Evolutionary conservation across 2,329 filamentous ascomycete species (phyloP).

Genomic region (Diaporthe citriasiana): DNA sequence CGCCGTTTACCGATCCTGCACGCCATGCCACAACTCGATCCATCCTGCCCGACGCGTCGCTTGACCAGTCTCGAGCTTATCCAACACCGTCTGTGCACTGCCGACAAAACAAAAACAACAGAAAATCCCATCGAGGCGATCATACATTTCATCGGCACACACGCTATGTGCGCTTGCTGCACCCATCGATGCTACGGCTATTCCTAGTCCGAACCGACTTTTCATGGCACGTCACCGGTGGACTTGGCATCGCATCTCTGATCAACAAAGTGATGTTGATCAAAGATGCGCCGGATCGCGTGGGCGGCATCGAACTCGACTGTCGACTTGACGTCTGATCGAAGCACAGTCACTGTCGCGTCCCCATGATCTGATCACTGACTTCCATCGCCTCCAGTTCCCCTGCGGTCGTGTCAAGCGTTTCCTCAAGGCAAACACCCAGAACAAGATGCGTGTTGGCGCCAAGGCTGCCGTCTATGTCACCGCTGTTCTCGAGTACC

Average conservation of each 20-base stretch:
- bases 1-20: conserved; percentile 39
- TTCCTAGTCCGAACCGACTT: neutral
- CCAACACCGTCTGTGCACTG: conserved; percentile 8
- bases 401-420: conserved; percentile 99
- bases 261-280: neutral
- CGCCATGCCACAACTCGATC: conserved; percentile 15
- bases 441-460: conserved; percentile 99
- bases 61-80: conserved; percentile 17
- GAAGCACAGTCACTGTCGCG: neutral
- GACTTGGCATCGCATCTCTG: conserved; percentile 28
- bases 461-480: conserved; percentile 99
- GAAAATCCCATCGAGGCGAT: neutral
- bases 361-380: conserved; percentile 14
- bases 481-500: conserved; percentile 96
- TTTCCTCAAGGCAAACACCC: conserved; percentile 98
- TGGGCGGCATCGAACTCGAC: conserved; percentile 22
- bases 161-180: neutral
- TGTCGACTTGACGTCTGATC: neutral
- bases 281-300: conserved; percentile 33
- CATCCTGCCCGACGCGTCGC: conserved; percentile 41
- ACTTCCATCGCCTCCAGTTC: conserved; percentile 72
- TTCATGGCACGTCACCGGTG: neutral
- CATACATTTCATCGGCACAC: neutral
- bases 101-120: neutral
- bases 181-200: neutral